Evolutionary conservation across 257 asterid species (phyloP), one percentile per base, ranked within the genome.

Genomic region (Agastache rugosa): DNA sequence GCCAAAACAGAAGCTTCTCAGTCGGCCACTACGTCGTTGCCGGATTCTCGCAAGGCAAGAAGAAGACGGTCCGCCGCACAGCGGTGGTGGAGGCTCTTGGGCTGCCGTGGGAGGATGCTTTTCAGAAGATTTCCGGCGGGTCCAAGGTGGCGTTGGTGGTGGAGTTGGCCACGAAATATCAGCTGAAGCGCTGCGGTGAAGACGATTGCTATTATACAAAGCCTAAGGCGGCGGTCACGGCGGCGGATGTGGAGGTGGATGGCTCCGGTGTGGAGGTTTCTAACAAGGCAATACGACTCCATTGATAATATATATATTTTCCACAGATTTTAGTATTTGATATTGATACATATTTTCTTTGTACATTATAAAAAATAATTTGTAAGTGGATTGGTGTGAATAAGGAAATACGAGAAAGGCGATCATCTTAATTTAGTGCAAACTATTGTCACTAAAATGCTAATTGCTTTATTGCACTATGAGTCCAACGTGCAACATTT

Each of bases 41-140:
- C 11, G 19, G 50, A 0, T 69, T 69, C 50, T 11, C 11, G 37
- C 71, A 69, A 66, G 71, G 67, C 2, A 8, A 8, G 5, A 67
- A 59, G 66, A 61, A 51, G 27, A 69, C 39, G 7, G 80, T 74
- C 42, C 59, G 27, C 50, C 39, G 59, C 9, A 41, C n/a, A 37
- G 80, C 23, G 39, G 72, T 61, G 47, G 80, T 60, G 80, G 71
- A 23, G 75, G 55, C 65, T n/a, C 47, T 14, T 1, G 76, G 60
- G 3, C 25, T 76, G 39, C 58, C 71, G 56, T 76, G 80, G 80
- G 67, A 69, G 2, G 67, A 37, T 6, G 80, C 76, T 3, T 0
- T 69, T 0, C 19, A 0, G 51, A 62, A 51, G 8, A 31, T 76
- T 12, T 35, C 45, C 17, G 37, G 35, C 14, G 72, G 80, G 8